Conservation (phyloP, 345 rosid genomes). For the Gossypium stocksii region DNA sequence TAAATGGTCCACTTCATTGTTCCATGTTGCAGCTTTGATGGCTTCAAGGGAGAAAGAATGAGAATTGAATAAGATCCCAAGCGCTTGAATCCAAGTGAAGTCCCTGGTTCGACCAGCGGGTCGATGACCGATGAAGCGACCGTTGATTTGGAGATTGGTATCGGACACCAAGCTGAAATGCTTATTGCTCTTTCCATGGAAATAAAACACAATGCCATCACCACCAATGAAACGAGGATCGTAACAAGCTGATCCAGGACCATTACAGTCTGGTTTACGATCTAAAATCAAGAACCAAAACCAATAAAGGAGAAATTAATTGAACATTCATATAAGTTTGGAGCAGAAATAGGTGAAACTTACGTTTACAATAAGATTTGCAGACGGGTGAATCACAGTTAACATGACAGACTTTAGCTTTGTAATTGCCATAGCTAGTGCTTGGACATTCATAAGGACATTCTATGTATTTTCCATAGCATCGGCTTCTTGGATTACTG, state of each 20-base stretch:
- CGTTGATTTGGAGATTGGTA: conserved; percentile 41
- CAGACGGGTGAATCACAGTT: conserved; percentile 38
- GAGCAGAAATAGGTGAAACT: background rate
- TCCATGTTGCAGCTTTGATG: conserved; percentile 37
- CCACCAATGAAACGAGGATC: conserved; percentile 57
- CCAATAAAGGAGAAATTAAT: background rate
- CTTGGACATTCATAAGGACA: conserved; percentile 41
- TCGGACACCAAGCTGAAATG: conserved; percentile 50
- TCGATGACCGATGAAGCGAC: conserved; percentile 53
- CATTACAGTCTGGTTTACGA: conserved; percentile 36
- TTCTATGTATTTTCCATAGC: conserved; percentile 20
- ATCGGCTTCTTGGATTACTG: conserved; percentile 13
- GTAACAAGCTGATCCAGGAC: conserved; percentile 52
- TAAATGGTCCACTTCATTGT: conserved; percentile 47
- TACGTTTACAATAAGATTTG: conserved; percentile 36
- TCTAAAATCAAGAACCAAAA: conserved; percentile 11
- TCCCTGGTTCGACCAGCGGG: conserved; percentile 39
- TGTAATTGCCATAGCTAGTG: conserved; percentile 20
- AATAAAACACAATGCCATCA: conserved; percentile 51
- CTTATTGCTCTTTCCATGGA: conserved; percentile 50
- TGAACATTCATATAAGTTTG: background rate
- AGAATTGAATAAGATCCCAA: background rate
- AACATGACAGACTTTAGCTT: conserved; percentile 37
- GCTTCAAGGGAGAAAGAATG: background rate
- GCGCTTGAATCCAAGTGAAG: conserved; percentile 45